Conservation (phyloP, 768 basidiomycete genomes). For the Collybia sordida region DNA sequence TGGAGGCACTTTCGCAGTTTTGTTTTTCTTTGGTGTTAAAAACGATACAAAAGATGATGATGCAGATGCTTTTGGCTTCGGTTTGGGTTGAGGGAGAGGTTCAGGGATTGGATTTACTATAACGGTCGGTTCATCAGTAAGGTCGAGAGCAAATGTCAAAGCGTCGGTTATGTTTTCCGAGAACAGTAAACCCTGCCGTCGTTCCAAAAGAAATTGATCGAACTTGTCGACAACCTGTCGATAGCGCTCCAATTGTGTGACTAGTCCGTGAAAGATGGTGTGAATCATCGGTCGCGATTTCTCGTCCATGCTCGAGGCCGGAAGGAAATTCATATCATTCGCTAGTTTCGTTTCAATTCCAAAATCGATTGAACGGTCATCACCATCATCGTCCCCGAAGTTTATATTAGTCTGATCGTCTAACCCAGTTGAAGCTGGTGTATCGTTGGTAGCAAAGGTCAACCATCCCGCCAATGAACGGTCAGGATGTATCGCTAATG, state of each 20-base stretch:
- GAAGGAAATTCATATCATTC: constrained; percentile 55
- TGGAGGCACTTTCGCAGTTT: constrained; percentile 31
- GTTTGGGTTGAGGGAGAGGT: constrained; percentile 34
- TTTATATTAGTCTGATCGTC: constrained; percentile 13
- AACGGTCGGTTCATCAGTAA: constrained; percentile 44
- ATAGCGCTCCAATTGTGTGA: constrained; percentile 80
- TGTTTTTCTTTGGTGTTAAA: constrained; percentile 74
- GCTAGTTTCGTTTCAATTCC: constrained; percentile 64
- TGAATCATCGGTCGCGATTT: constrained; percentile 77
- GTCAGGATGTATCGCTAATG: constrained; percentile 82
- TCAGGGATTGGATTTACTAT: constrained; percentile 22
- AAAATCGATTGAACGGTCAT: constrained; percentile 83
- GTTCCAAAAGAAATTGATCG: constrained; percentile 80
- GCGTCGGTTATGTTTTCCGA: constrained; percentile 93
- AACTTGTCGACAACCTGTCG: constrained; percentile 74
- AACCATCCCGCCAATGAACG: constrained; percentile 89
- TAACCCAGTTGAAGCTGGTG: constrained; percentile 15
- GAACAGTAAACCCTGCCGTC: constrained; percentile 87
- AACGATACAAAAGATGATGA: constrained; percentile 72
- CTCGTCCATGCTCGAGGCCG: constrained; percentile 70
- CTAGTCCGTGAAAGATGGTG: constrained; percentile 77
- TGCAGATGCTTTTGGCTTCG: constrained; percentile 53
- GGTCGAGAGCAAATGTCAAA: constrained; percentile 68
- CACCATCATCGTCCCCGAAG: constrained; percentile 51
- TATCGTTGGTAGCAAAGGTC: constrained; percentile 58